Evolutionary conservation across 257 asterid species (phyloP).

Genomic region (Solanum bulbocastanum): DNA sequence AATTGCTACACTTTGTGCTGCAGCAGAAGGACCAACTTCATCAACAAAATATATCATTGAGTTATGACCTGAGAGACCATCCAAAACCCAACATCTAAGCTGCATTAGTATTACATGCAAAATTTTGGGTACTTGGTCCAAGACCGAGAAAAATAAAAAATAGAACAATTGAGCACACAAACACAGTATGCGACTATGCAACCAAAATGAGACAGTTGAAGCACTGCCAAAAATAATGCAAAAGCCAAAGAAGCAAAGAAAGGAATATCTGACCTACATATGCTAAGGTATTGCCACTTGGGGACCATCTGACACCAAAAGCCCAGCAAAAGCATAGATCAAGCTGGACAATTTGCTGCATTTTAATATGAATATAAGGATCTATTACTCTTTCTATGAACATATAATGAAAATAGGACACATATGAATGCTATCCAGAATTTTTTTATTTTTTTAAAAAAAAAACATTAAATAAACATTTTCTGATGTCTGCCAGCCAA

Average conservation of each 20-base stretch:
- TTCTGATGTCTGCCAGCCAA: not conserved
- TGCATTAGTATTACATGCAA: conserved; percentile 3
- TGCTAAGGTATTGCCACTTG: conserved; percentile 83
- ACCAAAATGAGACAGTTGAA: not conserved
- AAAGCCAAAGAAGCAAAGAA: conserved; percentile 7
- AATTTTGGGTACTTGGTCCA: not conserved
- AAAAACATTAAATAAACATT: not conserved
- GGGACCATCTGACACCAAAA: conserved; percentile 96
- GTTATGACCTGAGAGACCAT: conserved; percentile 64
- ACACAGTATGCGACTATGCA: not conserved
- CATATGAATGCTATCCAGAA: not conserved
- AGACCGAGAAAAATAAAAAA: not conserved
- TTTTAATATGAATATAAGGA: conserved; percentile 1
- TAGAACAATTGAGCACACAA: not conserved
- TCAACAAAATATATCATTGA: conserved; percentile 97
- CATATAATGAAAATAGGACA: not conserved
- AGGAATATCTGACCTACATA: conserved; percentile 71
- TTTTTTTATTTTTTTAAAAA: not conserved
- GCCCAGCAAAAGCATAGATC: conserved; percentile 96
- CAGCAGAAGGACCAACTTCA: conserved; percentile 93
- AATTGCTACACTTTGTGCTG: conserved; percentile 87
- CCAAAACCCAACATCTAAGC: not conserved
- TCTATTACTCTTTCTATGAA: not conserved
- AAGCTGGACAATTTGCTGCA: conserved; percentile 96
- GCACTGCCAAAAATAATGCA: not conserved